Percentiles rank a stretch among this genome's conserved stretches.
phyloP scores from a whole-genome alignment of 768 basidiomycete species.

The Nidularia pulvinata region DNA sequence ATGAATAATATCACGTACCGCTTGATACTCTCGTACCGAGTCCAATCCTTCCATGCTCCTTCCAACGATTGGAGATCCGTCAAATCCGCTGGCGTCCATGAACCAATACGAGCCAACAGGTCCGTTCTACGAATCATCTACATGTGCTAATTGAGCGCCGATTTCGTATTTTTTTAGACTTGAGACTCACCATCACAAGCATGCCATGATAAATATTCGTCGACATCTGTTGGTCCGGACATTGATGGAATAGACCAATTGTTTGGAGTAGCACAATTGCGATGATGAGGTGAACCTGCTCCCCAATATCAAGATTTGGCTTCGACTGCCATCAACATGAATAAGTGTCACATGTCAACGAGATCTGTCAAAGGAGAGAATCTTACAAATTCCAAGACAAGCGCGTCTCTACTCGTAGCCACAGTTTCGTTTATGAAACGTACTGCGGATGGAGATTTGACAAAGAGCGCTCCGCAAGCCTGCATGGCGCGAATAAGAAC shows the following conservation, averaged over 20 bases:
- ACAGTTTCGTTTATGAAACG: slow-evolving; percentile 48
- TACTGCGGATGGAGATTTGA: slow-evolving; percentile 43
- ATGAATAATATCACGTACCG: slow-evolving; percentile 31
- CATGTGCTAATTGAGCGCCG: neutral
- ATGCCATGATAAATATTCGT: slow-evolving; percentile 59
- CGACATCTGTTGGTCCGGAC: slow-evolving; percentile 40
- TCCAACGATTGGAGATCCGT: slow-evolving; percentile 32
- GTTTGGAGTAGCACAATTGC: slow-evolving; percentile 54
- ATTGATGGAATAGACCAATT: slow-evolving; percentile 56
- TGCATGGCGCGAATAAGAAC: slow-evolving; percentile 56
- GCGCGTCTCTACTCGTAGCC: slow-evolving; percentile 40
- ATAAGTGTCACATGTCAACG: neutral
- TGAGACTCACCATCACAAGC: slow-evolving; percentile 52
- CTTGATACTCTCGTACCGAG: slow-evolving; percentile 54
- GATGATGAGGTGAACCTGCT: slow-evolving; percentile 41
- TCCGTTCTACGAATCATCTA: slow-evolving; percentile 49
- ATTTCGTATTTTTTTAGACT: too few relatives aligned
- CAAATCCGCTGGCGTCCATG: slow-evolving; percentile 43
- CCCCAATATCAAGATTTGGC: slow-evolving; percentile 26
- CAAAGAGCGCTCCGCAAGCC: slow-evolving; percentile 61
- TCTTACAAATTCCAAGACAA: slow-evolving; percentile 59
- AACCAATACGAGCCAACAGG: slow-evolving; percentile 36
- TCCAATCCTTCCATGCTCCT: slow-evolving; percentile 57
- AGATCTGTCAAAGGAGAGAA: slow-evolving; percentile 5
- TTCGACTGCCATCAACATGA: slow-evolving; percentile 28